Conservation (phyloP, 2,329 filamentous ascomycete species). For the Arachnomyces sp. region DNA sequence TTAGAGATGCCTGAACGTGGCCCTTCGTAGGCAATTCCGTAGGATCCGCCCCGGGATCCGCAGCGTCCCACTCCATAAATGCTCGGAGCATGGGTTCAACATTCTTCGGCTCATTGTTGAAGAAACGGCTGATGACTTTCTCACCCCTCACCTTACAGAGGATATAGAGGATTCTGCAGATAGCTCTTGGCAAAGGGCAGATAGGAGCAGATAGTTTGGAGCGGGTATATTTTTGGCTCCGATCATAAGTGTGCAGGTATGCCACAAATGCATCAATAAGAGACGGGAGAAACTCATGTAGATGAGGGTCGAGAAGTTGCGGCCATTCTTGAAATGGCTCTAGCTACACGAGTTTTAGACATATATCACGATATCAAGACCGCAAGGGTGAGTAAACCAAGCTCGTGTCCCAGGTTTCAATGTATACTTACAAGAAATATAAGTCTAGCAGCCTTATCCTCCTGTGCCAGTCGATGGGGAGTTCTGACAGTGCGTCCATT, state of each 20-base stretch:
- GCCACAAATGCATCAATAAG: conserved; percentile 69
- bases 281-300: conserved; percentile 65
- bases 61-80: conserved; percentile 53
- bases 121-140: conserved; percentile 83
- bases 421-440: conserved; percentile 30
- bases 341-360: conserved; percentile 38
- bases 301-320: conserved; percentile 78
- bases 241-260: conserved; percentile 42
- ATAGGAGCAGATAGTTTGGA: conserved; percentile 29
- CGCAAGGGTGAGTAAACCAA: conserved; percentile 7
- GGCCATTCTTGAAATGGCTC: conserved; percentile 94
- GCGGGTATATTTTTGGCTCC: conserved; percentile 25
- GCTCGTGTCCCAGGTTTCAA: conserved; percentile 5
- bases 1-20: conserved; percentile 37
- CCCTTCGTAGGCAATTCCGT: conserved; percentile 11
- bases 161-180: conserved; percentile 73
- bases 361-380: background rate
- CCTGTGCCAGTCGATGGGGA: conserved; percentile 32
- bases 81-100: conserved; percentile 71
- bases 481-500: conserved; percentile 18
- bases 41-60: conserved; percentile 10
- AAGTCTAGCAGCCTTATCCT: conserved; percentile 30
- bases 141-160: conserved; percentile 92
- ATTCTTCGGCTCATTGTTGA: conserved; percentile 81
- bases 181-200: conserved; percentile 55